Percentiles rank a stretch among this genome's conserved stretches.
Conservation (phyloP, 768 basidiomycete genomes). For the Leccinum rimulosum region DNA sequence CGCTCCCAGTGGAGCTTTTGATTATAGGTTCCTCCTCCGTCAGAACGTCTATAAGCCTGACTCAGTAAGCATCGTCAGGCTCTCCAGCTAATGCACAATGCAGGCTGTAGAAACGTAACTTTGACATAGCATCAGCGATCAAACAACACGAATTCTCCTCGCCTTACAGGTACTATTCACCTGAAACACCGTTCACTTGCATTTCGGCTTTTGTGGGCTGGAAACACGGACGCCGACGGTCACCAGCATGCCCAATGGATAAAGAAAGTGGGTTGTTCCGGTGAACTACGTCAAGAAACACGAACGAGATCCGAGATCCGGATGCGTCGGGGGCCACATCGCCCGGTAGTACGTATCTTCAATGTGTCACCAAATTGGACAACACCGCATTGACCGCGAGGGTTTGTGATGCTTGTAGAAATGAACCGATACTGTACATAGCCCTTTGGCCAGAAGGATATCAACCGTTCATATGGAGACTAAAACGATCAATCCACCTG, state of each 20-base stretch:
- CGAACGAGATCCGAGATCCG: not conserved
- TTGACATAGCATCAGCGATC: not conserved
- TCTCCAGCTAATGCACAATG: not conserved
- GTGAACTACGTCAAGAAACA: not conserved
- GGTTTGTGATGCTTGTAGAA: not conserved
- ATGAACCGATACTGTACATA: not conserved
- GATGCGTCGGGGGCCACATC: not conserved
- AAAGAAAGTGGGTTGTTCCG: not conserved
- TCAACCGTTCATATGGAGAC: not conserved
- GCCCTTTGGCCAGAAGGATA: not conserved
- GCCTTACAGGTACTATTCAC: not conserved
- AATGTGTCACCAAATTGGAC: not conserved
- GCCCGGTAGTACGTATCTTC: not conserved
- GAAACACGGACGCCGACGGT: not conserved
- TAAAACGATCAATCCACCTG: not conserved
- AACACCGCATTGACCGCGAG: not conserved
- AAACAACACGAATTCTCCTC: not conserved
- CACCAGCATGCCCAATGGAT: not conserved
- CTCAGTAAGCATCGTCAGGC: not conserved
- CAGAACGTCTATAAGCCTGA: not conserved
- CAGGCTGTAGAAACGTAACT: not conserved
- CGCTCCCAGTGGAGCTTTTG: no score
- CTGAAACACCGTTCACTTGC: not conserved
- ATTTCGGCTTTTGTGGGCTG: not conserved
- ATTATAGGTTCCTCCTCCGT: constrained; percentile 20